These are phyloP conservation scores for Lasiosphaeria miniovina DNA, from an alignment of 495 filamentous ascomycete species.

Conservation along the genomic window DNA sequence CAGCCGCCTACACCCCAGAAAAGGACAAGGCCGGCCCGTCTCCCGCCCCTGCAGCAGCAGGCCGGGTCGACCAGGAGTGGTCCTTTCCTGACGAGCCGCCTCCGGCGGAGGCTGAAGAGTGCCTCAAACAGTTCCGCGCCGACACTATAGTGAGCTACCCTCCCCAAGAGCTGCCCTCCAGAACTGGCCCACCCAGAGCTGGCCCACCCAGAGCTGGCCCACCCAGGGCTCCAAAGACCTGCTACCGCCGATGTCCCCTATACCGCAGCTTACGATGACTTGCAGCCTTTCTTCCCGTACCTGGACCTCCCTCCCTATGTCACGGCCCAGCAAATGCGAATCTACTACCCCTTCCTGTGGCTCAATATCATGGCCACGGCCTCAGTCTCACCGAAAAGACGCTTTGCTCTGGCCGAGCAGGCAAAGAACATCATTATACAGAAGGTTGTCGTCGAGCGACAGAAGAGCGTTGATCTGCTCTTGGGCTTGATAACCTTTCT, in stretches of 20 bases:
- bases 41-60: not conserved
- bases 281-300: not conserved
- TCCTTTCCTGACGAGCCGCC: not conserved
- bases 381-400: not conserved
- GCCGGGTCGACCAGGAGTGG: not conserved
- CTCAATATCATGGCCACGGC: not conserved
- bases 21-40: not conserved
- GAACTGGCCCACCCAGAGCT: too few species aligned
- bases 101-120: not conserved
- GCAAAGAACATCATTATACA: not conserved
- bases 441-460: not conserved
- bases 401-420: not conserved
- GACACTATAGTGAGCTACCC: not conserved
- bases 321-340: not conserved
- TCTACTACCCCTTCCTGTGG: not conserved
- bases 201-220: too few species aligned
- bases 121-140: not conserved
- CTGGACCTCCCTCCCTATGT: not conserved
- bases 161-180: too few species aligned
- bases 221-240: too few species aligned
- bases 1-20: too few species aligned
- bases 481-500: not conserved
- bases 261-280: not conserved
- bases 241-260: too few species aligned
- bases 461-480: not conserved